phyloP scores from a whole-genome alignment of 768 basidiomycete species.

The Boletus insuetus region DNA sequence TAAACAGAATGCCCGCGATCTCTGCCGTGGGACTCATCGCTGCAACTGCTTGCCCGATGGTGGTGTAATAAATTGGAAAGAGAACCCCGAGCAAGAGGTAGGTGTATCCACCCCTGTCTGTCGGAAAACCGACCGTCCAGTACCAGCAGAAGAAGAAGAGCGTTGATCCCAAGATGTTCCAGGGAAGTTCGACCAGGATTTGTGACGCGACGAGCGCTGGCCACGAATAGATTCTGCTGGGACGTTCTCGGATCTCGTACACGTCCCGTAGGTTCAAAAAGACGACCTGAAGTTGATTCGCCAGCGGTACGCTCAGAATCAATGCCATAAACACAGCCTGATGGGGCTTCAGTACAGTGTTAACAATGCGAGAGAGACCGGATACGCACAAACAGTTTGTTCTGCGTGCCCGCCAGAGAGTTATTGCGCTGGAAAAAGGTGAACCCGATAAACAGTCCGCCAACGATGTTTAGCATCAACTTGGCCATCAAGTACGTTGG shows the following conservation, averaged over 20 bases:
- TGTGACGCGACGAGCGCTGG: slow-evolving; percentile 53
- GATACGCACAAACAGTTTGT: slow-evolving; percentile 59
- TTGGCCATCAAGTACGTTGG: slow-evolving; percentile 63
- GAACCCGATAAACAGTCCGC: slow-evolving; percentile 58
- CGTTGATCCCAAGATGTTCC: slow-evolving; percentile 56
- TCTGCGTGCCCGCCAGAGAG: slow-evolving; percentile 57
- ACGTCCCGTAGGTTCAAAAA: slow-evolving; percentile 58
- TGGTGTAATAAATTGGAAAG: slow-evolving; percentile 61
- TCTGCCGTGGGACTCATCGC: slow-evolving; percentile 59
- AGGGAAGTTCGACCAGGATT: slow-evolving; percentile 56
- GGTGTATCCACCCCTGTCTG: slow-evolving; percentile 55
- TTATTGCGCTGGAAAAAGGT: slow-evolving; percentile 59
- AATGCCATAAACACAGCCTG: slow-evolving; percentile 57
- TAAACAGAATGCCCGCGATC: slow-evolving; percentile 57
- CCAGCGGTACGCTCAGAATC: slow-evolving; percentile 49
- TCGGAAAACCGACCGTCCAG: slow-evolving; percentile 63
- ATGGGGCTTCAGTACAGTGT: neutral
- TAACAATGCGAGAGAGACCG: neutral
- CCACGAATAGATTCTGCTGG: slow-evolving; percentile 67
- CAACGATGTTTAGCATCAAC: slow-evolving; percentile 49
- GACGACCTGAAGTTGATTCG: slow-evolving; percentile 62
- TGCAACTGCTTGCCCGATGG: slow-evolving; percentile 58
- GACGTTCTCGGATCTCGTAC: slow-evolving; percentile 65
- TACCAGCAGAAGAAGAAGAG: slow-evolving; percentile 68
- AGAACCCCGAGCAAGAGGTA: slow-evolving; percentile 53